phyloP scores from a whole-genome alignment of 78 protist genomes.

The Dictyostelium firmibasis region DNA sequence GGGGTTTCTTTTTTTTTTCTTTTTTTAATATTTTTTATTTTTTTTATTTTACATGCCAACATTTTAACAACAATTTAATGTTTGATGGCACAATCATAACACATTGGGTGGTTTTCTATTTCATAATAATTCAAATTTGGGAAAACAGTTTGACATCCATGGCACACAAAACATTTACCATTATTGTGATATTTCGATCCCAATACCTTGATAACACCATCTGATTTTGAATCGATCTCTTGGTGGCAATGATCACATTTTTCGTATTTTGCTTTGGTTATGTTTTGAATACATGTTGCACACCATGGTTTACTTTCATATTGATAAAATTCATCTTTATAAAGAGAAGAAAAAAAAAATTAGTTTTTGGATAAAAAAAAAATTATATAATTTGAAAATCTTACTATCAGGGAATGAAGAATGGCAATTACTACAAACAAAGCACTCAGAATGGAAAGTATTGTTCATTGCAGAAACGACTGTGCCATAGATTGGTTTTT shows the following conservation, averaged over 20 bases:
- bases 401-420: conserved; percentile 45
- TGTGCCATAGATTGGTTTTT: conserved; percentile 40
- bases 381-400: neutral
- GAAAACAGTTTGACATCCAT: conserved; percentile 31
- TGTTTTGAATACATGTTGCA: neutral
- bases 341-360: neutral
- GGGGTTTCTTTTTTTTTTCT: neutral
- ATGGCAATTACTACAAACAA: conserved; percentile 34
- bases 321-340: conserved; percentile 40
- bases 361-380: neutral
- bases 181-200: conserved; percentile 55
- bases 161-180: conserved; percentile 23
- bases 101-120: conserved; percentile 13
- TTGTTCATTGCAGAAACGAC: conserved; percentile 44
- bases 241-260: conserved; percentile 37
- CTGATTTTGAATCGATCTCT: conserved; percentile 25
- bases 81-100: conserved; percentile 64
- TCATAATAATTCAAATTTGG: conserved; percentile 47
- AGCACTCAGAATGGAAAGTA: conserved; percentile 42
- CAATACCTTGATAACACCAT: conserved; percentile 65
- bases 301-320: conserved; percentile 69
- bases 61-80: neutral
- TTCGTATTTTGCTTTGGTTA: conserved; percentile 26
- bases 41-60: neutral
- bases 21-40: neutral